phyloP scores from a whole-genome alignment of 2,329 filamentous ascomycete genomes.

The Fusarium begoniae region DNA sequence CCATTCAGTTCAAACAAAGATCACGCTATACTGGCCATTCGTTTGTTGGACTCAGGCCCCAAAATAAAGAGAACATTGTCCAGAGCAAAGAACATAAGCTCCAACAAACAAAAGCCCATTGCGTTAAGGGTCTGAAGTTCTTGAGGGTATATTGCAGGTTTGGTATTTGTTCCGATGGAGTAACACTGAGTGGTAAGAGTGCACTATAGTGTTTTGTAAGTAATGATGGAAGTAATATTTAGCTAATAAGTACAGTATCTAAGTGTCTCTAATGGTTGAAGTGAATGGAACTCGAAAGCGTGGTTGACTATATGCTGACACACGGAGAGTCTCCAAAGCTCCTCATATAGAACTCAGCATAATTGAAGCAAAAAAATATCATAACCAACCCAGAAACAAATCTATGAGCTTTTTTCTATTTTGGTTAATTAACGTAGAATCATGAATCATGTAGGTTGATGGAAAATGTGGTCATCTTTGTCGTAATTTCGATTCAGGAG shows the following conservation, averaged over 20 bases:
- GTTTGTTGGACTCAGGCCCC: neutral
- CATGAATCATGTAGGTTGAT: constrained; percentile 7
- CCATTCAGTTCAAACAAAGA: neutral
- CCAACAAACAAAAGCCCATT: neutral
- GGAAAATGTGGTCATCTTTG: constrained; percentile 7
- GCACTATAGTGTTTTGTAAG: neutral
- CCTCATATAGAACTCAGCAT: neutral
- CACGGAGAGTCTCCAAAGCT: neutral
- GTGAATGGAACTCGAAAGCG: neutral
- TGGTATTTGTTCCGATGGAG: neutral
- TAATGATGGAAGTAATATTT: too few species aligned
- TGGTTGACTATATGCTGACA: neutral
- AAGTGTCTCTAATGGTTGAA: neutral
- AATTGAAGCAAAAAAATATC: neutral
- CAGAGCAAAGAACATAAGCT: too few species aligned
- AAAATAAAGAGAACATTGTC: neutral
- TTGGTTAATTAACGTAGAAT: constrained; percentile 9
- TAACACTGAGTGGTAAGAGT: neutral
- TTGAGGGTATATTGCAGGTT: neutral
- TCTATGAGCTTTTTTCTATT: constrained; percentile 19
- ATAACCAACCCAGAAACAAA: neutral
- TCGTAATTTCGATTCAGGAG: constrained; percentile 3
- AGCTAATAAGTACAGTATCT: neutral
- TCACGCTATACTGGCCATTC: neutral
- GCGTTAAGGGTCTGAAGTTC: neutral